Evolutionary conservation across 164 flowering plant genomes (phyloP).

Genomic region (Berberis thunbergii): DNA sequence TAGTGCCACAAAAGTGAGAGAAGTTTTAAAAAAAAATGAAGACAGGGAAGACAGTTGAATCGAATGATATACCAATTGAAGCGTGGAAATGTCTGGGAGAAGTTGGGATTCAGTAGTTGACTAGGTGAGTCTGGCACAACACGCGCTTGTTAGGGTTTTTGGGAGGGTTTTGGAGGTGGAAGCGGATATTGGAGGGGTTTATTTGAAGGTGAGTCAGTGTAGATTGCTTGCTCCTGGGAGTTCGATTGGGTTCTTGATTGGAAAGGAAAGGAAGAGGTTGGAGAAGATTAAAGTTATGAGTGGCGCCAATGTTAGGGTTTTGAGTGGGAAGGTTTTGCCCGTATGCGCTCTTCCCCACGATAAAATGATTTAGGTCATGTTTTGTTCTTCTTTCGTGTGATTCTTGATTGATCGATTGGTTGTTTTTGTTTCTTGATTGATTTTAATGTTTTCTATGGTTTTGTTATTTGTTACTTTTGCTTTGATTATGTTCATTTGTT

Average conservation of each 20-base stretch:
- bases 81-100: too few species aligned
- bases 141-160: constrained; percentile 58
- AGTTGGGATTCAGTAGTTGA: too few species aligned
- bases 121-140: constrained; percentile 48
- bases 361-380: constrained; percentile 67
- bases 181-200: constrained; percentile 25
- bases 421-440: neutral
- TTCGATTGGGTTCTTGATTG: constrained; percentile 64
- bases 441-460: too few species aligned
- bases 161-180: constrained; percentile 63
- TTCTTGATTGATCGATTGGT: neutral
- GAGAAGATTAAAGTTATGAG: constrained; percentile 59
- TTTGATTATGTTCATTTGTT: too few species aligned
- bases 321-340: constrained; percentile 35
- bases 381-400: neutral
- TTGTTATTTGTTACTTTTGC: neutral
- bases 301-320: constrained; percentile 57
- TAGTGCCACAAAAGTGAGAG: too few species aligned
- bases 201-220: constrained; percentile 34
- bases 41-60: too few species aligned
- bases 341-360: constrained; percentile 41
- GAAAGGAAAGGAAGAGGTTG: constrained; percentile 68
- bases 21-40: too few species aligned
- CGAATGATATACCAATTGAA: too few species aligned
- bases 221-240: constrained; percentile 46